A percentile compares a stretch with the other conserved stretches of the same genome.
phyloP scores from a whole-genome alignment of 129 eudicot genomes.

The Daucus carota region DH1_v3.0 NC_030382.2:50042501-50043000 shows the following conservation, averaged over 20 bases:
- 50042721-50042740: neutral
- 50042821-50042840: neutral
- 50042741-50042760: neutral
- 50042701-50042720: neutral
- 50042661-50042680: neutral
- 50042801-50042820: neutral
- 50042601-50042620: too few species aligned
- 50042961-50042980: neutral
- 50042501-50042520: too few species aligned
- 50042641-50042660: too few species aligned
- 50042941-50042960: neutral
- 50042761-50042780: neutral
- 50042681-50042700: neutral
- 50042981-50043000: too few species aligned
- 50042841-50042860: neutral
- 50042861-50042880: neutral
- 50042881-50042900: neutral
- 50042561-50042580: too few species aligned
- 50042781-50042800: neutral
- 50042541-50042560: too few species aligned
- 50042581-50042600: too few species aligned
- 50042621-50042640: too few species aligned
- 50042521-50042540: too few species aligned
- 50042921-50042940: neutral
- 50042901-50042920: neutral